Percentiles rank a stretch among this genome's conserved stretches.
Conservation (phyloP, 2,329 filamentous ascomycete genomes). For the Fusarium sublunatum region DNA sequence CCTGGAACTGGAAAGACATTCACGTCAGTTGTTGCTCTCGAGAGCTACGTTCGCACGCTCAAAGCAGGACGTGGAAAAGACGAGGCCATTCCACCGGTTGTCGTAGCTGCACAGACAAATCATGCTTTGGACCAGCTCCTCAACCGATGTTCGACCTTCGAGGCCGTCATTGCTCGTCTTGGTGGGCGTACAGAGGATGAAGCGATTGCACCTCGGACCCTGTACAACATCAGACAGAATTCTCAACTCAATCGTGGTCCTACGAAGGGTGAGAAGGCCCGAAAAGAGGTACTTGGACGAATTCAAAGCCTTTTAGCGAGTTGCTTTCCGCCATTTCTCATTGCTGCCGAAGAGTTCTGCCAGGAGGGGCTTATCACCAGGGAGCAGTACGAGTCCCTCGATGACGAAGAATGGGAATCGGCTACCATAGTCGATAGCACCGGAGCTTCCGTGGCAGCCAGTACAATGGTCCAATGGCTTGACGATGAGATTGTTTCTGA, state of each 20-base stretch:
- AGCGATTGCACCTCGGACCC: constrained; percentile 71
- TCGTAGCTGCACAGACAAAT: constrained; percentile 89
- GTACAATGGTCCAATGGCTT: constrained; percentile 34
- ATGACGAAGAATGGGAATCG: constrained; percentile 41
- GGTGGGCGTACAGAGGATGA: constrained; percentile 76
- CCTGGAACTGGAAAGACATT: constrained; percentile 82
- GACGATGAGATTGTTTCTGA: constrained; percentile 31
- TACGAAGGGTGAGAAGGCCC: constrained; percentile 14
- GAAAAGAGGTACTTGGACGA: constrained; percentile 16
- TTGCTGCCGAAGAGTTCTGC: constrained; percentile 66
- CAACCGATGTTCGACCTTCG: constrained; percentile 65
- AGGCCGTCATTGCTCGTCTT: constrained; percentile 65
- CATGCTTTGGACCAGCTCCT: constrained; percentile 89
- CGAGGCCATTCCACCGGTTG: constrained; percentile 63
- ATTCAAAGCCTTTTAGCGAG: constrained; percentile 24
- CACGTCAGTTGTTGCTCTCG: constrained; percentile 77
- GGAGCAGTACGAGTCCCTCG: constrained; percentile 68
- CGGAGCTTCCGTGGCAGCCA: constrained; percentile 4
- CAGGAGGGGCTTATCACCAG: constrained; percentile 68
- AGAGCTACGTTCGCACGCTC: constrained; percentile 62
- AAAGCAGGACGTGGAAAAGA: constrained; percentile 58
- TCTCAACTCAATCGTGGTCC: constrained; percentile 23
- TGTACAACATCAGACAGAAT: constrained; percentile 68
- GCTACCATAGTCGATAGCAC: background rate
- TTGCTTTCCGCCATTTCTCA: constrained; percentile 55